phyloP scores from a whole-genome alignment of 2,329 filamentous ascomycete species.

The Ceratocystis diversiconidia region DNA sequence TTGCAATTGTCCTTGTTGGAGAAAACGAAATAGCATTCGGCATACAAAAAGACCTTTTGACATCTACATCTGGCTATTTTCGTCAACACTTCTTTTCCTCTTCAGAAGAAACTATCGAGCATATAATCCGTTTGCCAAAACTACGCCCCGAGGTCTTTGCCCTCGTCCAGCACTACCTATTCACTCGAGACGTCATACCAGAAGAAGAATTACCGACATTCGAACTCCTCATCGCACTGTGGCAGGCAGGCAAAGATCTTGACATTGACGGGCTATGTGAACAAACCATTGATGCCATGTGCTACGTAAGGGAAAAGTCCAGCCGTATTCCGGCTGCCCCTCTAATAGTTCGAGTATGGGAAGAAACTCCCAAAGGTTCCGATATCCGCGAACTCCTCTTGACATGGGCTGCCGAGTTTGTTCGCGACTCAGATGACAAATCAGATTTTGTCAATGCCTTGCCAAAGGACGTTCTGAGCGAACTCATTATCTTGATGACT shows the following conservation, averaged over 20 bases:
- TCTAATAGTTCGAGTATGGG: slow-evolving; percentile 47
- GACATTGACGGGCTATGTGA: slow-evolving; percentile 42
- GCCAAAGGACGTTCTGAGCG: slow-evolving; percentile 47
- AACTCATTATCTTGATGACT: slow-evolving; percentile 50
- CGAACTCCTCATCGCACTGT: slow-evolving; percentile 39
- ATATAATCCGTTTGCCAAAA: slow-evolving; percentile 37
- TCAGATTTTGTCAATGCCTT: slow-evolving; percentile 46
- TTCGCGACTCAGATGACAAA: slow-evolving; percentile 41
- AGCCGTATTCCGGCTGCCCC: slow-evolving; percentile 43
- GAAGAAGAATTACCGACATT: slow-evolving; percentile 35
- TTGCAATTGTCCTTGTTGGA: slow-evolving; percentile 42
- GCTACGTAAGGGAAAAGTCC: slow-evolving; percentile 38
- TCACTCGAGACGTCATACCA: slow-evolving; percentile 35
- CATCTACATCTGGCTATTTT: slow-evolving; percentile 37
- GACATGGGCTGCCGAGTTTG: slow-evolving; percentile 50
- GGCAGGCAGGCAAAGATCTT: slow-evolving; percentile 41
- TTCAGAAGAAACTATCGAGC: slow-evolving; percentile 31
- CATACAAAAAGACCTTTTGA: slow-evolving; percentile 45
- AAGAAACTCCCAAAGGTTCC: slow-evolving; percentile 46
- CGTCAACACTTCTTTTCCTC: slow-evolving; percentile 30
- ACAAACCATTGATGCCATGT: slow-evolving; percentile 42
- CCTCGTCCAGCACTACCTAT: slow-evolving; percentile 41
- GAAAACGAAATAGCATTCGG: slow-evolving; percentile 39
- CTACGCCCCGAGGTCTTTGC: slow-evolving; percentile 38
- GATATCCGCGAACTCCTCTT: slow-evolving; percentile 44